Conservation (phyloP, 192 early-diverging fungal species). For the Coemansia sp. region DNA sequence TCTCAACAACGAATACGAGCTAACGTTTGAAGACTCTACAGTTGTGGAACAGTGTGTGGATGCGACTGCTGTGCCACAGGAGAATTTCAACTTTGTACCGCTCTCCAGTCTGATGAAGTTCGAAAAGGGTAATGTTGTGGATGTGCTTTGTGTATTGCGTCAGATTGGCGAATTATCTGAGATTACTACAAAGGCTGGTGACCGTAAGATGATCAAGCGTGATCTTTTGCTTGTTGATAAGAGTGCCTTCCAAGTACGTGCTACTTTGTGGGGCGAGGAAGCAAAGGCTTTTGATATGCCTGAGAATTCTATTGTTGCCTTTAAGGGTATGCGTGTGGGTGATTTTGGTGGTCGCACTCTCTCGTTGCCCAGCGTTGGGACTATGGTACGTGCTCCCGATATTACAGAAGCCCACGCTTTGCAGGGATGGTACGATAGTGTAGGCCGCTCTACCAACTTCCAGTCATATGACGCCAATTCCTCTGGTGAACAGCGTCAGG, state of each 20-base stretch:
- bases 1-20: constrained; percentile 89
- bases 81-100: constrained; percentile 67
- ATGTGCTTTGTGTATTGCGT: constrained; percentile 78
- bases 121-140: constrained; percentile 71
- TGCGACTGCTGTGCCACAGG: constrained; percentile 31
- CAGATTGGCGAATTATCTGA: constrained; percentile 58
- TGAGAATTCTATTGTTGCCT: constrained; percentile 66
- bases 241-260: constrained; percentile 63
- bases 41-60: constrained; percentile 60
- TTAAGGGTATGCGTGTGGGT: constrained; percentile 81
- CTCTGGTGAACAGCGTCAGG: constrained; percentile 11
- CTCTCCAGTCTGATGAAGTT: constrained; percentile 64
- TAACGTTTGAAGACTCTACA: constrained; percentile 73
- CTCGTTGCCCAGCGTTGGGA: constrained; percentile 52
- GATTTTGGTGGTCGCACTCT: constrained; percentile 81
- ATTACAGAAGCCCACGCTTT: constrained; percentile 70
- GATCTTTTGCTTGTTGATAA: constrained; percentile 81
- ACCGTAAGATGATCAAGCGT: constrained; percentile 67
- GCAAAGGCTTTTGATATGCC: constrained; percentile 65
- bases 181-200: constrained; percentile 59
- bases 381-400: constrained; percentile 69
- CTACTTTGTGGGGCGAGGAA: constrained; percentile 86
- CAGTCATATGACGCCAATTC: constrained; percentile 40
- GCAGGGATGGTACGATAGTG: constrained; percentile 64
- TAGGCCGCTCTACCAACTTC: constrained; percentile 26